These are phyloP conservation scores for Crepidotus variabilis DNA, from an alignment of 768 basidiomycete genomes.

Conservation along the genomic window DNA sequence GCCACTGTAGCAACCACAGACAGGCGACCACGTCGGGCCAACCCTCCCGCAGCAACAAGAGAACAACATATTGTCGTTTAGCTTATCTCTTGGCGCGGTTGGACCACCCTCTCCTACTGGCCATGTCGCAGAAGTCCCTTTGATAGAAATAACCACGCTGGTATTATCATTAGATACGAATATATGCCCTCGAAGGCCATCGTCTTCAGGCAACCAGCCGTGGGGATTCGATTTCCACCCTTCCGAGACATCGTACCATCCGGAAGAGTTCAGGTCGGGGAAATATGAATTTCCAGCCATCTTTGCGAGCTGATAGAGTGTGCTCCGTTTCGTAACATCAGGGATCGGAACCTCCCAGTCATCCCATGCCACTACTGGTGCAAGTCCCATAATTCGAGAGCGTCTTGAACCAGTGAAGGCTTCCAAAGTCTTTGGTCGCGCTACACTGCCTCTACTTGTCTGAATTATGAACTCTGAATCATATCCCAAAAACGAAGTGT, in stretches of 20 bases:
- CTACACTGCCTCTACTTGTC: conserved; percentile 34
- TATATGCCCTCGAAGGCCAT: conserved; percentile 89
- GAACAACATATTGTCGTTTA: conserved; percentile 94
- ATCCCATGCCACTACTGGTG: conserved; percentile 53
- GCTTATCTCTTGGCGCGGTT: conserved; percentile 84
- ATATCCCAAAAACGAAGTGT: conserved; percentile 18
- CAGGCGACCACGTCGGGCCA: conserved; percentile 91
- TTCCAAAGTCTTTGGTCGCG: conserved; percentile 43
- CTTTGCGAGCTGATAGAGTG: conserved; percentile 75
- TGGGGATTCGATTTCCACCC: conserved; percentile 65
- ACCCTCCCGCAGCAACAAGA: conserved; percentile 95
- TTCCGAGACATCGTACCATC: conserved; percentile 70
- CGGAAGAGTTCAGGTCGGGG: conserved; percentile 33
- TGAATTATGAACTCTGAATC: conserved; percentile 37
- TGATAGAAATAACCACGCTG: conserved; percentile 84
- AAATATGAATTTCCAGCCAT: conserved; percentile 88
- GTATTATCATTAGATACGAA: conserved; percentile 83
- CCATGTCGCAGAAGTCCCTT: conserved; percentile 86
- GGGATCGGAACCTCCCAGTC: conserved; percentile 63
- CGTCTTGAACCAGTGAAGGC: conserved; percentile 33
- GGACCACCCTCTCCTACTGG: conserved; percentile 70
- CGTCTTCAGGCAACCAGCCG: conserved; percentile 88
- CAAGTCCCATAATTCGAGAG: conserved; percentile 30
- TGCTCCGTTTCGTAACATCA: conserved; percentile 67
- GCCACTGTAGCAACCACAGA: conserved; percentile 83